A percentile compares a stretch with the other conserved stretches of the same genome.
Conservation (phyloP, 768 basidiomycete species). For the Mycena floridula region DNA sequence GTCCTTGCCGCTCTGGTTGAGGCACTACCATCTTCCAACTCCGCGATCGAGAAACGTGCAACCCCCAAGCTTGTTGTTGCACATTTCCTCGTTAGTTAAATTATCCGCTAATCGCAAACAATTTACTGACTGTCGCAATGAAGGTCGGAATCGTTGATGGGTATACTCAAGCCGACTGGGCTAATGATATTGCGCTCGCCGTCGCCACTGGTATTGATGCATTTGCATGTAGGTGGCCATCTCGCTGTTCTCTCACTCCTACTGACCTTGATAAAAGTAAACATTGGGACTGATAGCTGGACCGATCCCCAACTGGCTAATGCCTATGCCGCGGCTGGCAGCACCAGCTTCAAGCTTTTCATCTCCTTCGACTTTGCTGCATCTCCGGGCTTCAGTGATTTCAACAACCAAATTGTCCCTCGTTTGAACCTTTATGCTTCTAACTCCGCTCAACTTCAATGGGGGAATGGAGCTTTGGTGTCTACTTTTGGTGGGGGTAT, state of each 20-base stretch:
- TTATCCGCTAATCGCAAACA: not conserved
- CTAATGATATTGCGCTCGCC: conserved; percentile 5
- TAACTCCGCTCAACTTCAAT: not conserved
- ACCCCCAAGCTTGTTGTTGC: not conserved
- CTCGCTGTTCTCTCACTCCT: not conserved
- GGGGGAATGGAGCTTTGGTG: not conserved
- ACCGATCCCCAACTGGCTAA: conserved; percentile 3
- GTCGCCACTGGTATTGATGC: conserved; percentile 5
- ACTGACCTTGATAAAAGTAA: not conserved
- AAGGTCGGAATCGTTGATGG: not conserved
- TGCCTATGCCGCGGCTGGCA: conserved; percentile 4
- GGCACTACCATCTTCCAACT: too few relatives aligned
- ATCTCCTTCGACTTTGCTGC: conserved; percentile 5
- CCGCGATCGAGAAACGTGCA: too few relatives aligned
- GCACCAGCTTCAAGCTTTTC: conserved; percentile 8
- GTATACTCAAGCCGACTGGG: not conserved
- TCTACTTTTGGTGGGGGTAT: not conserved
- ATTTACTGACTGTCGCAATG: not conserved
- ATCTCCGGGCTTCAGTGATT: not conserved
- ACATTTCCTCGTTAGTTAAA: not conserved
- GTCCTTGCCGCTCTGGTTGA: too few relatives aligned
- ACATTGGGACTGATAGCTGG: conserved; percentile 1
- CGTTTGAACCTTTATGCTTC: not conserved
- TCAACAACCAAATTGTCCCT: too few relatives aligned
- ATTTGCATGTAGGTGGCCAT: not conserved